Percentiles rank a stretch among this genome's conserved stretches.
Conservation (phyloP, 2,329 filamentous ascomycete genomes). For the Fusarium xylarioides region DNA sequence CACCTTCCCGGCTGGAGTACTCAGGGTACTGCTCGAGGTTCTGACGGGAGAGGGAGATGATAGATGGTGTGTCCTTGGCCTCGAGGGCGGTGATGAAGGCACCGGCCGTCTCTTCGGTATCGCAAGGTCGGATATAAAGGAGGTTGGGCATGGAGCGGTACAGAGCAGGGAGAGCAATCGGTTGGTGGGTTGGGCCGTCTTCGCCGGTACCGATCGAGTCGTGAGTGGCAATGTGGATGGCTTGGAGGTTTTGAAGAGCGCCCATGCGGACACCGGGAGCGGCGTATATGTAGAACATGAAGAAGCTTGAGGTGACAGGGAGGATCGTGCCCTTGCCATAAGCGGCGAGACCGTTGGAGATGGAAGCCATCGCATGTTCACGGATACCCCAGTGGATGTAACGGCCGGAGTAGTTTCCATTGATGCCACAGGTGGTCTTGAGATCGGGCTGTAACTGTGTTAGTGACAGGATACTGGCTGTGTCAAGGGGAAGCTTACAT, state of each 20-base stretch:
- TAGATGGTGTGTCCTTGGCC: conserved; percentile 51
- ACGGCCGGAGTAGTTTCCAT: conserved; percentile 63
- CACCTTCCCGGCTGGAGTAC: conserved; percentile 51
- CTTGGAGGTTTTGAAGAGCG: conserved; percentile 62
- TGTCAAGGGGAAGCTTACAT: conserved; percentile 40
- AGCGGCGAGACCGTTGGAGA: conserved; percentile 68
- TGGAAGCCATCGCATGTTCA: conserved; percentile 68
- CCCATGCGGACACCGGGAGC: conserved; percentile 69
- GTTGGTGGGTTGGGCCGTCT: conserved; percentile 70
- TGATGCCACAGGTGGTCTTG: conserved; percentile 57
- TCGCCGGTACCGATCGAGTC: conserved; percentile 68
- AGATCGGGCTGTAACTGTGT: conserved; percentile 45
- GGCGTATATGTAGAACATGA: conserved; percentile 70
- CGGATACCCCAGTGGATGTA: conserved; percentile 70
- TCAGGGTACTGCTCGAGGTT: conserved; percentile 52
- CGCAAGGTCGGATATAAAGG: conserved; percentile 67
- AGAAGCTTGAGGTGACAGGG: conserved; percentile 67
- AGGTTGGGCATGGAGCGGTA: conserved; percentile 72
- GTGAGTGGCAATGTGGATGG: conserved; percentile 69
- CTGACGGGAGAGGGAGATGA: conserved; percentile 60
- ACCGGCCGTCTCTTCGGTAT: conserved; percentile 66
- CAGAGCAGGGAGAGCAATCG: conserved; percentile 64
- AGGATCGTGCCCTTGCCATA: conserved; percentile 64
- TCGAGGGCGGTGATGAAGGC: conserved; percentile 61
- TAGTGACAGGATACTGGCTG: not conserved